These are phyloP conservation scores for Sicyos baderoa DNA, from an alignment of 306 rosid species.

Conservation along the genomic window DNA sequence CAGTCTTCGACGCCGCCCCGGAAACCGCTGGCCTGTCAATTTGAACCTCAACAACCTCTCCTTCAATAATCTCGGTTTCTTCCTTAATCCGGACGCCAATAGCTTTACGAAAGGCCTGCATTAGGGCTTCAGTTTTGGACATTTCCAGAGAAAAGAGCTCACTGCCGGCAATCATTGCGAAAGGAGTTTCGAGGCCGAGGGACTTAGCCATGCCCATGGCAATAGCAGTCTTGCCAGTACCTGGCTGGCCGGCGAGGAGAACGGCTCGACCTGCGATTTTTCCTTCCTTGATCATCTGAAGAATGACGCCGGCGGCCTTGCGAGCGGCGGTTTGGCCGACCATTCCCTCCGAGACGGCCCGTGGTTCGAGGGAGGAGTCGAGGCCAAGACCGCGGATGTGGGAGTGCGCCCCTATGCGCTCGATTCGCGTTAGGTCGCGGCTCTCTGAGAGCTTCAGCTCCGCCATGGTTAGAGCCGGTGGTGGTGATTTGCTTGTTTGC, in stretches of 20 bases:
- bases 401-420: slow-evolving; percentile 97
- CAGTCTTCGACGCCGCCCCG: slow-evolving; percentile 84
- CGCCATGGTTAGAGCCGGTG: slow-evolving; percentile 24
- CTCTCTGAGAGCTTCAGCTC: slow-evolving; percentile 73
- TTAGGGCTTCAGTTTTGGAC: slow-evolving; percentile 88
- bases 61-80: slow-evolving; percentile 92
- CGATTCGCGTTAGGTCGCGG: slow-evolving; percentile 89
- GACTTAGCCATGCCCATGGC: slow-evolving; percentile 99
- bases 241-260: slow-evolving; percentile 85
- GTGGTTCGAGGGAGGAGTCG: slow-evolving; percentile 75
- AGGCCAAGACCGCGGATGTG: slow-evolving; percentile 97
- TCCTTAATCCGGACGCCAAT: slow-evolving; percentile 93
- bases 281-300: slow-evolving; percentile 84
- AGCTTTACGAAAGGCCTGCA: slow-evolving; percentile 81
- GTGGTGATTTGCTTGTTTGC: background rate
- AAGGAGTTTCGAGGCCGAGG: slow-evolving; percentile 84
- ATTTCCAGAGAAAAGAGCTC: slow-evolving; percentile 93
- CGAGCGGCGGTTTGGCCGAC: slow-evolving; percentile 89
- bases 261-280: slow-evolving; percentile 91
- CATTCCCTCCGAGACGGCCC: slow-evolving; percentile 89
- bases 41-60: slow-evolving; percentile 91
- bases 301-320: slow-evolving; percentile 86
- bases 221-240: slow-evolving; percentile 95
- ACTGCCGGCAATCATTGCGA: slow-evolving; percentile 92
- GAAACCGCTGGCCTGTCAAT: slow-evolving; percentile 78